These are phyloP conservation scores for Cladochytrium replicatum DNA, from an alignment of 192 early-diverging fungal species.

Conservation along the genomic window DNA sequence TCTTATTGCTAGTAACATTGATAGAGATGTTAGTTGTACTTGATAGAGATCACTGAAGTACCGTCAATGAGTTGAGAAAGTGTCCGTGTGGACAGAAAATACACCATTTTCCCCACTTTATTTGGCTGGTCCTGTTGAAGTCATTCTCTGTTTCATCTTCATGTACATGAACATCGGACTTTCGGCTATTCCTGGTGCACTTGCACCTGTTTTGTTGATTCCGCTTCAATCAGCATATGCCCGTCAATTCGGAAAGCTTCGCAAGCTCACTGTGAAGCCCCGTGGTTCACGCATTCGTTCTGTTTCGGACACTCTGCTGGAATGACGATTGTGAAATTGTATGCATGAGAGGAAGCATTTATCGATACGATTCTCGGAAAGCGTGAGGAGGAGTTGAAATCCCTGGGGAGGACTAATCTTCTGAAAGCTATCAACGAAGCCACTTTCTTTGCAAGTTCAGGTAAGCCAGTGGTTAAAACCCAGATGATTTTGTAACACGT, in stretches of 20 bases:
- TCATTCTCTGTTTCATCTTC: conserved; percentile 26
- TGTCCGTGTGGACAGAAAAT: too few species aligned
- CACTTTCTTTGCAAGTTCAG: conserved; percentile 29
- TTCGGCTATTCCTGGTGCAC: conserved; percentile 17
- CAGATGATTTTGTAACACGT: too few species aligned
- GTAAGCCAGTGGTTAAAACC: conserved; percentile 2
- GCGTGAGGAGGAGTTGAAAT: conserved; percentile 21
- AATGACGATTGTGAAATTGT: conserved; percentile 38
- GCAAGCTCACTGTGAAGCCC: conserved; percentile 14
- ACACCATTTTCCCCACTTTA: conserved; percentile 36
- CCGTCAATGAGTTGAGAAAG: too few species aligned
- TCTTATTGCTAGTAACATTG: too few species aligned
- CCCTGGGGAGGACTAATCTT: conserved; percentile 21
- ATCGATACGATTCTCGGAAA: conserved; percentile 21
- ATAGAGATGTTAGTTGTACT: too few species aligned
- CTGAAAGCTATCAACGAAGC: conserved; percentile 40
- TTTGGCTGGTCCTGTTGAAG: conserved; percentile 35
- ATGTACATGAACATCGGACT: conserved; percentile 36
- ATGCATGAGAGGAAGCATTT: conserved; percentile 42
- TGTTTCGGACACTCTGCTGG: conserved; percentile 35
- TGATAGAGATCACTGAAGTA: too few species aligned
- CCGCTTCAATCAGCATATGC: conserved; percentile 35
- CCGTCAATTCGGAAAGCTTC: conserved; percentile 11
- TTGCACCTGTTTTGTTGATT: conserved; percentile 29
- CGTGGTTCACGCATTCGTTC: conserved; percentile 37